Conservation (phyloP, 495 filamentous ascomycete species). For the Cercophora newfieldiana region DNA sequence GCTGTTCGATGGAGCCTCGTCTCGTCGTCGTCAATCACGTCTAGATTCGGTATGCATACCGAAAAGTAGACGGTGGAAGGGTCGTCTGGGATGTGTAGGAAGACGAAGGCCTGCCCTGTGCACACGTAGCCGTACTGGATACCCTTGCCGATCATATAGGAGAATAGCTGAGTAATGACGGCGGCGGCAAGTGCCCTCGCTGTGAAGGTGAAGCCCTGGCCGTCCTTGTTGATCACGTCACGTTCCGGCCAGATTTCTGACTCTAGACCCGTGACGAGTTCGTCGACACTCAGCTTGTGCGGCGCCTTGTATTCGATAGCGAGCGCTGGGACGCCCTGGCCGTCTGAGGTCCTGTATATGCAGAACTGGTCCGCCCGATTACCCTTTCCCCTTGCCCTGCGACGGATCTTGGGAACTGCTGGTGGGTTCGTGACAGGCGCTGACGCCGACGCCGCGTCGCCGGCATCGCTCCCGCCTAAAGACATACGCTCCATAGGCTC, state of each 20-base stretch:
- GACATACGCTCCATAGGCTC: too few species aligned
- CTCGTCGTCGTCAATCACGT: conserved; percentile 37
- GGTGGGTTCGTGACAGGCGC: too few species aligned
- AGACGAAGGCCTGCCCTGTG: conserved; percentile 50
- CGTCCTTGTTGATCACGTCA: conserved; percentile 36
- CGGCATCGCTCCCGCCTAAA: not conserved
- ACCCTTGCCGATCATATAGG: conserved; percentile 47
- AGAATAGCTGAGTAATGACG: conserved; percentile 50
- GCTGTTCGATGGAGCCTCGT: conserved; percentile 44
- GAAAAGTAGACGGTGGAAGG: conserved; percentile 41
- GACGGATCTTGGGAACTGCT: too few species aligned
- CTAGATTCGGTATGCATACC: conserved; percentile 40
- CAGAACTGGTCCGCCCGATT: conserved; percentile 47
- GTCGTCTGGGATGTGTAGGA: conserved; percentile 47
- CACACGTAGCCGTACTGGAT: conserved; percentile 47
- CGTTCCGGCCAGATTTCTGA: conserved; percentile 31
- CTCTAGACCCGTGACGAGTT: conserved; percentile 29
- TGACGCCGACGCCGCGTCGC: too few species aligned
- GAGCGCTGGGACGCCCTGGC: conserved; percentile 30
- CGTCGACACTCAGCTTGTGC: conserved; percentile 39
- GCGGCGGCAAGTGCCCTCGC: conserved; percentile 36
- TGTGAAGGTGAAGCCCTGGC: conserved; percentile 25
- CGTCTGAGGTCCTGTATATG: conserved; percentile 38
- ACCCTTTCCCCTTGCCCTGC: conserved; percentile 28
- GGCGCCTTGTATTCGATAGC: conserved; percentile 48